phyloP scores from a whole-genome alignment of 768 basidiomycete genomes.

The Calocera viscosa region DNA sequence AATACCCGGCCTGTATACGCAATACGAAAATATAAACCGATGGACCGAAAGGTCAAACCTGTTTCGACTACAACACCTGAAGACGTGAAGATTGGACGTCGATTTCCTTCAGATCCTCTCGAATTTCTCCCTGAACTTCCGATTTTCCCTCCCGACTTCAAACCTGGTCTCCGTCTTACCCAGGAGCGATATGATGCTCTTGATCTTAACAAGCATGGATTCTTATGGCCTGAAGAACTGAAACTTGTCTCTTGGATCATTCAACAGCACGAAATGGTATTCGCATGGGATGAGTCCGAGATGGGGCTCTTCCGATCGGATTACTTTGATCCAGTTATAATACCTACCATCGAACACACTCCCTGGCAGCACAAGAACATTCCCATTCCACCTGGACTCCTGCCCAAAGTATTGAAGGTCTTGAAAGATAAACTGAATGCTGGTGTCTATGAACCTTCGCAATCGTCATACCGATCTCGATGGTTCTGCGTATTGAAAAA shows the following conservation, averaged over 20 bases:
- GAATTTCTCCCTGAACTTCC: slow-evolving; percentile 20
- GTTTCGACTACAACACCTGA: slow-evolving; percentile 20
- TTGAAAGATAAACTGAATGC: slow-evolving; percentile 30
- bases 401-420: slow-evolving; percentile 25
- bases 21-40: slow-evolving; percentile 26
- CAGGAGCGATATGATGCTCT: not conserved
- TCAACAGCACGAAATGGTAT: slow-evolving; percentile 11
- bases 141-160: not conserved
- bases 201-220: slow-evolving; percentile 12
- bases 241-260: slow-evolving; percentile 15
- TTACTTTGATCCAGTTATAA: slow-evolving; percentile 11
- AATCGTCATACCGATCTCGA: slow-evolving; percentile 29
- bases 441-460: slow-evolving; percentile 32
- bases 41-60: slow-evolving; percentile 23
- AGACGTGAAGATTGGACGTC: slow-evolving; percentile 22
- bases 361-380: slow-evolving; percentile 19
- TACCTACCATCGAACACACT: not conserved
- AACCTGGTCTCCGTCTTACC: slow-evolving; percentile 11
- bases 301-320: slow-evolving; percentile 11
- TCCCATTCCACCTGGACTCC: slow-evolving; percentile 25
- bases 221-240: slow-evolving; percentile 17
- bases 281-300: slow-evolving; percentile 14
- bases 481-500: slow-evolving; percentile 31
- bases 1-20: too few species aligned
- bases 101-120: slow-evolving; percentile 25